phyloP scores from a whole-genome alignment of 1,139 yeast species.

The Starmera stellimalicola region DNA sequence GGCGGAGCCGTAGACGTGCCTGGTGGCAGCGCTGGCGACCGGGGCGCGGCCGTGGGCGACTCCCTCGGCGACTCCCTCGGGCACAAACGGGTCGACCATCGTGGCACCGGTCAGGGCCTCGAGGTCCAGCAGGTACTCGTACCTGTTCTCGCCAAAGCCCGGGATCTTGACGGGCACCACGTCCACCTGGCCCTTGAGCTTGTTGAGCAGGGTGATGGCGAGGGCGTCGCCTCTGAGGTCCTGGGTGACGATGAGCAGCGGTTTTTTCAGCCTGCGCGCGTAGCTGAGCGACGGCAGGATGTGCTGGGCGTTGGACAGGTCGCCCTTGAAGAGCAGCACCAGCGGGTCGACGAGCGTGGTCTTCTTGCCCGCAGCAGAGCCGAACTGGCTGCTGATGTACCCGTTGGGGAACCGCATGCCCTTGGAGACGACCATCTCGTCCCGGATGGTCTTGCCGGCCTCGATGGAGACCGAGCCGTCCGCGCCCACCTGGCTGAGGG shows the following conservation, averaged over 20 bases:
- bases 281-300: slow-evolving; percentile 16
- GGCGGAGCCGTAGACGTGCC: slow-evolving; percentile 16
- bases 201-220: slow-evolving; percentile 18
- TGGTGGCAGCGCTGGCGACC: slow-evolving; percentile 17
- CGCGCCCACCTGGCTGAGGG: slow-evolving; percentile 19
- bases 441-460: slow-evolving; percentile 14
- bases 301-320: slow-evolving; percentile 14
- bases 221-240: slow-evolving; percentile 18
- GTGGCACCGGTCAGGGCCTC: slow-evolving; percentile 17
- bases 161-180: slow-evolving; percentile 18
- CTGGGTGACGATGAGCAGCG: slow-evolving; percentile 16
- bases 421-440: slow-evolving; percentile 15
- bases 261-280: slow-evolving; percentile 15
- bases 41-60: too few relatives aligned
- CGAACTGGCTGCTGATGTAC: slow-evolving; percentile 16
- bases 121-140: slow-evolving; percentile 15
- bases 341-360: slow-evolving; percentile 15
- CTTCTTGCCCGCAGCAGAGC: slow-evolving; percentile 14
- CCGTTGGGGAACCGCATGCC: slow-evolving; percentile 18
- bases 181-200: slow-evolving; percentile 16
- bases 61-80: slow-evolving; percentile 3
- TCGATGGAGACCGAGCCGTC: slow-evolving; percentile 20
- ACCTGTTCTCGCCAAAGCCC: slow-evolving; percentile 18
- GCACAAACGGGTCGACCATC: slow-evolving; percentile 12
- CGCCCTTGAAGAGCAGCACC: slow-evolving; percentile 15